phyloP scores from a whole-genome alignment of 2,329 filamentous ascomycete species.

The Hymenoscyphus albidus region DNA sequence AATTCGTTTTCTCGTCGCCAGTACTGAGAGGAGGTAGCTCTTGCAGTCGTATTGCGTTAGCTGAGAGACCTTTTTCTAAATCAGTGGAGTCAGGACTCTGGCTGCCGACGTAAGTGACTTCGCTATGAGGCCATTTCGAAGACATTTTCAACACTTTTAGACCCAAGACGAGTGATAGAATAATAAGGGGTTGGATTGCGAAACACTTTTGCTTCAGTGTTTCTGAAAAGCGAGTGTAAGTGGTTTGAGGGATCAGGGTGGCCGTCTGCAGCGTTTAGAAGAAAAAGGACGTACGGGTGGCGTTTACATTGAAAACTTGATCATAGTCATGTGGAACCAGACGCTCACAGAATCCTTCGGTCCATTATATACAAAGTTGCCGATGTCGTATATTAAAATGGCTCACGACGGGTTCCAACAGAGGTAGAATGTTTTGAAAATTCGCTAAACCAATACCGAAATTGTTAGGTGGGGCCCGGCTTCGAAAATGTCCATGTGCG shows the following conservation, averaged over 20 bases:
- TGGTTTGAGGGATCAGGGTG: not conserved
- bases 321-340: conserved; percentile 10
- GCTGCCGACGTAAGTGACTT: conserved; percentile 12
- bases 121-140: conserved; percentile 24
- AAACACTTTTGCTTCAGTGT: not conserved
- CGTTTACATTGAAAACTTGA: conserved; percentile 8
- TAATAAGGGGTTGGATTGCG: not conserved
- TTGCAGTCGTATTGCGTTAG: conserved; percentile 26
- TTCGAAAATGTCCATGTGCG: conserved; percentile 12
- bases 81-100: conserved; percentile 28
- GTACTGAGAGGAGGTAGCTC: conserved; percentile 24
- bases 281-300: conserved; percentile 4
- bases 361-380: conserved; percentile 16
- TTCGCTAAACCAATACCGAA: conserved; percentile 21
- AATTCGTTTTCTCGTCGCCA: conserved; percentile 24
- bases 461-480: conserved; percentile 17
- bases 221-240: conserved; percentile 2
- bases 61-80: conserved; percentile 38
- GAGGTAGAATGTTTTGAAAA: conserved; percentile 12
- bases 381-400: conserved; percentile 19
- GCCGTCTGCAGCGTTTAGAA: conserved; percentile 7
- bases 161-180: conserved; percentile 7
- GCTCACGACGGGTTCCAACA: conserved; percentile 16
- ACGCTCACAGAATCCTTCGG: conserved; percentile 9
- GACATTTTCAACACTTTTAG: conserved; percentile 20